Conservation (phyloP, 1,284 basidiomycete genomes). For the Heterobasidion occidentale region DNA sequence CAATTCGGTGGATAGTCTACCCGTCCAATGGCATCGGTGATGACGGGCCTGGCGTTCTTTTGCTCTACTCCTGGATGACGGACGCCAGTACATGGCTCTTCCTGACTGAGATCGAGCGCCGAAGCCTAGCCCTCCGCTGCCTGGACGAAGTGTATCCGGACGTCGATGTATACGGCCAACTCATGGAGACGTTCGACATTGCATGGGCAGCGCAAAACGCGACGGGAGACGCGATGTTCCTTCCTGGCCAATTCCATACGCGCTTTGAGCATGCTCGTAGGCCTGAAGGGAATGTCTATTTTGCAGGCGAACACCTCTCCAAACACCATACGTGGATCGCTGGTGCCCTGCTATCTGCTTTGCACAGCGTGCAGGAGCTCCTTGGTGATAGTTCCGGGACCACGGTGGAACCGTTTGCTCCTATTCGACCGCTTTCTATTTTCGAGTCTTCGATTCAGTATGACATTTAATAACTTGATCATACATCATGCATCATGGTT, state of each 20-base stretch:
- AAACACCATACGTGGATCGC: slow-evolving; percentile 4
- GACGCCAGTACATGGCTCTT: slow-evolving; percentile 12
- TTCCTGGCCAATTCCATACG: slow-evolving; percentile 1
- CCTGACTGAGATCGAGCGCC: slow-evolving; percentile 7
- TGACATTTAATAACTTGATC: background rate
- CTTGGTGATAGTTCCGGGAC: background rate
- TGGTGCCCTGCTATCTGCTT: background rate
- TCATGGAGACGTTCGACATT: slow-evolving; percentile 4
- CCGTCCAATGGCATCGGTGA: slow-evolving; percentile 26
- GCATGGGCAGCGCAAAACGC: background rate
- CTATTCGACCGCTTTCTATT: background rate
- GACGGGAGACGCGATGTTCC: slow-evolving; percentile 5
- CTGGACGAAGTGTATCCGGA: slow-evolving; percentile 10
- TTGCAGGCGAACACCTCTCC: slow-evolving; percentile 4
- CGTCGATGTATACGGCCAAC: background rate
- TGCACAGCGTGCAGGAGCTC: background rate
- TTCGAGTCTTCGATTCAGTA: background rate
- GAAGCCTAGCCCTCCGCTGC: slow-evolving; percentile 10
- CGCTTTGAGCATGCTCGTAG: background rate
- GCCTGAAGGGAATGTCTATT: slow-evolving; percentile 1
- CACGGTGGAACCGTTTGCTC: background rate
- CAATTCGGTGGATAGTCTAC: slow-evolving; percentile 27
- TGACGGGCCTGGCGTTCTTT: slow-evolving; percentile 16
- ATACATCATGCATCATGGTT: no score
- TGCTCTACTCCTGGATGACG: slow-evolving; percentile 17